Evolutionary conservation across 2,329 filamentous ascomycete species (phyloP), one percentile per base, ranked within the genome.

Genomic region (Ilyonectria robusta): DNA sequence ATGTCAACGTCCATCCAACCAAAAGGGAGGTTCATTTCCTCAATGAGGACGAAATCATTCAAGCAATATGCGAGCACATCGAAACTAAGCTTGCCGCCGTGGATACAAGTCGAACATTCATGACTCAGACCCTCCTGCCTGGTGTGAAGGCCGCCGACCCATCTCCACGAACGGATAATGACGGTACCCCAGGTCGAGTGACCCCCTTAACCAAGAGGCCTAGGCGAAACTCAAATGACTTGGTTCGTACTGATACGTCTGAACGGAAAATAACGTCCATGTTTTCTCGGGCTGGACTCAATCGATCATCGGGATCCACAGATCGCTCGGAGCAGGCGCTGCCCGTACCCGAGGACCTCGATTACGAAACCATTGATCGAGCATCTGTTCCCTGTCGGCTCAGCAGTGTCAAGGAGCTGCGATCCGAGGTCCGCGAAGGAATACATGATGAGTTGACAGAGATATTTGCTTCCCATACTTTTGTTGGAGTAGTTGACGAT

Each of bases 1-100:
- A 99, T 79, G 97, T 99, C 77, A 99, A 99, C 74, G 93, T 99
- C 1, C 96, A 99, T 79, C 96, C 96, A 0, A 99, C 96, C 0
- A 99, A 99, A 80, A 88, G 94, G 57, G 95, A 99, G 78, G 96
- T 99, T 21, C 96, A 98, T 76, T 98, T 99, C 75, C 86, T 99
- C 23, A 97, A 98, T 68, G 96, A 99, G 78, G 96, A 99, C 70
- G 96, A 99, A 74, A 97, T 99, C 51, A 92, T 96, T 53, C 93
- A 96, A 70, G 88, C 89, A 15, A 91, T 99, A 5, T 98, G 95
- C 81, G 89, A 91, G 67, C 89, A 93, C 59, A 92, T 99, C 23
- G 89, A 93, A 59, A 86, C 89, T 9, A 92, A 92, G 72, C 87
- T 99, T 4, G 92, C 94, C 11, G 91, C 92, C 56, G 95, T 98